These are phyloP conservation scores for Iris pallida DNA, from an alignment of 116 monocot genomes.

Conservation along the genomic window DNA sequence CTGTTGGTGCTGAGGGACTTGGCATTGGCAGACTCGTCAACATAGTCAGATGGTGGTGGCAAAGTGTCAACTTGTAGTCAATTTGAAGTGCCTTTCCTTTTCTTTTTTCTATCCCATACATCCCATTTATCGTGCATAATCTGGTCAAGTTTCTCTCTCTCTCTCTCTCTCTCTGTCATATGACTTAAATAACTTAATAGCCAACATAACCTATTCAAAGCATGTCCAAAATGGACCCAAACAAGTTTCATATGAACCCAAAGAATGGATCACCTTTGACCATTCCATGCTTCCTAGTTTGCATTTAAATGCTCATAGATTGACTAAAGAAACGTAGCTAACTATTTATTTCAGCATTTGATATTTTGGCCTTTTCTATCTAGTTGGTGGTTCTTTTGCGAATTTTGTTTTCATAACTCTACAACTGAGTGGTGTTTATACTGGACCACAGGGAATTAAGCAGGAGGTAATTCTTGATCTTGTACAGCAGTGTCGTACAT, in stretches of 20 bases:
- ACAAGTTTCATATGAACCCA: no score
- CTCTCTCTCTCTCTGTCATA: constrained; percentile 4
- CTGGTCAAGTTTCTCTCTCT: no score
- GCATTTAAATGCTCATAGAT: background rate
- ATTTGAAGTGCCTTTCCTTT: no score
- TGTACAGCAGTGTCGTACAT: constrained; percentile 31
- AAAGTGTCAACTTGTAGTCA: no score
- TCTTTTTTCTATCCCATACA: no score
- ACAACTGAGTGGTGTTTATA: background rate
- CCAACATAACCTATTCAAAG: no score
- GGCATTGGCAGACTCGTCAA: no score
- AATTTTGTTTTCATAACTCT: background rate
- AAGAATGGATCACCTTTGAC: background rate
- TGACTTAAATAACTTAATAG: background rate
- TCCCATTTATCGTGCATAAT: no score
- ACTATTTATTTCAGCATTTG: background rate
- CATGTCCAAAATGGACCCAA: no score
- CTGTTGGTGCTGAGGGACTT: no score
- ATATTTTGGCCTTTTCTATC: background rate
- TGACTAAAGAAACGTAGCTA: background rate
- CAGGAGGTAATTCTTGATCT: constrained; percentile 48
- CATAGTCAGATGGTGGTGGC: no score
- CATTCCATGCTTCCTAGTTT: no score
- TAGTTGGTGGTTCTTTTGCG: background rate
- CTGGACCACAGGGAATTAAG: constrained; percentile 22